Evolutionary conservation across 2,329 filamentous ascomycete species (phyloP).

Genomic region (Colletotrichum limetticola): DNA sequence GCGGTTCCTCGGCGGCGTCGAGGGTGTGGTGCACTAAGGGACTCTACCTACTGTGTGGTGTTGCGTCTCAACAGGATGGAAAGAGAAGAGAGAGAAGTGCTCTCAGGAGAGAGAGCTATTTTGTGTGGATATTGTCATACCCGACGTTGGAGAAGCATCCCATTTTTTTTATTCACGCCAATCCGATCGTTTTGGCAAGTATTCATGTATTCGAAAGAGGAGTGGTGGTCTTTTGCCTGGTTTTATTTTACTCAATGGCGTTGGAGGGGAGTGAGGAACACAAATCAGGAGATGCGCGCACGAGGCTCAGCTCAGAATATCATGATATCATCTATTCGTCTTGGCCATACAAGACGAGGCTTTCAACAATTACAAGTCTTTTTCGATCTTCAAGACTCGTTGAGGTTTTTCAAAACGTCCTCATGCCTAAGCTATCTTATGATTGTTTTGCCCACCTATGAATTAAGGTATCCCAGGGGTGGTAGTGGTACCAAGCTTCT

Average conservation of each 20-base stretch:
- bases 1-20: constrained; percentile 83
- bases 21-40: constrained; percentile 63
- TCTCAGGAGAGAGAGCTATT: not conserved
- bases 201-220: constrained; percentile 2
- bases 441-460: not conserved
- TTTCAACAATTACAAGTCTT: not conserved
- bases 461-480: too few species aligned
- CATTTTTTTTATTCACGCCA: not conserved
- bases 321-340: not conserved
- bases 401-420: not conserved
- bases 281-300: not conserved
- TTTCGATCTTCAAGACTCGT: not conserved
- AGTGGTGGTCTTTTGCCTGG: not conserved
- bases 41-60: too few species aligned
- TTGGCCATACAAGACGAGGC: not conserved
- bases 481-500: not conserved
- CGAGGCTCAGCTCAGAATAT: not conserved
- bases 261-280: not conserved
- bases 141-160: constrained; percentile 1
- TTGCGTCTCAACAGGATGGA: not conserved
- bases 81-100: not conserved
- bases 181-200: not conserved
- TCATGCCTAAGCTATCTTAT: not conserved
- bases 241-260: not conserved
- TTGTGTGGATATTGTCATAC: constrained; percentile 22